These are phyloP conservation scores for Pseudonectria buxi DNA, from an alignment of 2,329 filamentous ascomycete genomes.

Conservation along the genomic window DNA sequence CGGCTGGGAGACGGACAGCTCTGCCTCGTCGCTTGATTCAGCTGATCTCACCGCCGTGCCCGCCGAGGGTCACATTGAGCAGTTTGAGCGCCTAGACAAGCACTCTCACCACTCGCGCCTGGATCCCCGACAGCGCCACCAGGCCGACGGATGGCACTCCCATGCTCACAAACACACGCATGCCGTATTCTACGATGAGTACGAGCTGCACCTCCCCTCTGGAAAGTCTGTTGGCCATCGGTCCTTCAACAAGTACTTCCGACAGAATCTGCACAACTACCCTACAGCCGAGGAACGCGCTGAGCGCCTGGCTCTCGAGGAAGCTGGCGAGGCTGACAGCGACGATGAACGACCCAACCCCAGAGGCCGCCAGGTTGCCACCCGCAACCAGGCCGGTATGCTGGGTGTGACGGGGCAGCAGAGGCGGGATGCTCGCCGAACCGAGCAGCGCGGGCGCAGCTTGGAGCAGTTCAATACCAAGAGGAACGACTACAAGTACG, in stretches of 20 bases:
- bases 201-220: constrained; percentile 86
- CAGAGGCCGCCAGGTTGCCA: constrained; percentile 50
- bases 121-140: constrained; percentile 66
- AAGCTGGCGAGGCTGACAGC: constrained; percentile 21
- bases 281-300: constrained; percentile 71
- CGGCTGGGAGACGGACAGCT: constrained; percentile 93
- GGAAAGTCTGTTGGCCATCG: constrained; percentile 87
- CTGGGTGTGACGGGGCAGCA: constrained; percentile 67
- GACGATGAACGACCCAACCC: constrained; percentile 32
- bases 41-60: constrained; percentile 76
- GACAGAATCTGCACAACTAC: constrained; percentile 84
- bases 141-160: constrained; percentile 72
- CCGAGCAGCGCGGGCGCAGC: constrained; percentile 64
- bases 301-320: constrained; percentile 57
- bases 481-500: constrained; percentile 61
- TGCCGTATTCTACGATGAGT: constrained; percentile 84
- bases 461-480: constrained; percentile 55
- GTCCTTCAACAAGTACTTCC: constrained; percentile 79
- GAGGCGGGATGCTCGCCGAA: constrained; percentile 59
- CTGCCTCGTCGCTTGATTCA: constrained; percentile 80
- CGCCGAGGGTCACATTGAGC: constrained; percentile 63
- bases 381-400: constrained; percentile 71
- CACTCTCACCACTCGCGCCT: constrained; percentile 69
- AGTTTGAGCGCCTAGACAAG: constrained; percentile 64
- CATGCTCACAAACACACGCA: constrained; percentile 68